phyloP scores from a whole-genome alignment of 768 basidiomycete genomes.

The Lepiota venenata region DNA sequence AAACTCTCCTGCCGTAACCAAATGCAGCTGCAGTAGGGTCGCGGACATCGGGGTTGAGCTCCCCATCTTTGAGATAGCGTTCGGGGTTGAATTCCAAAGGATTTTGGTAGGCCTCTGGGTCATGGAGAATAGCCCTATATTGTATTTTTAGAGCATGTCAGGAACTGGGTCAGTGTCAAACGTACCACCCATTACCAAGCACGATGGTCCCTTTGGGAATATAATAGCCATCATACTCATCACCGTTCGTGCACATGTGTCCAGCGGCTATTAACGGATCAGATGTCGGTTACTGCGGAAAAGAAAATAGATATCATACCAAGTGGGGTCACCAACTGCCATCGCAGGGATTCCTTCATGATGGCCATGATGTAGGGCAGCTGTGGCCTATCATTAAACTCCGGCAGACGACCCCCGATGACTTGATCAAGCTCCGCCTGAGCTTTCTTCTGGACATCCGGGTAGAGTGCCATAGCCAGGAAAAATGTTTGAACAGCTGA shows the following conservation, averaged over 20 bases:
- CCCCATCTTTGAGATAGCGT: slow-evolving; percentile 28
- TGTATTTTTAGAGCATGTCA: background rate
- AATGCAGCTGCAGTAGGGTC: slow-evolving; percentile 5
- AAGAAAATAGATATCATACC: slow-evolving; percentile 21
- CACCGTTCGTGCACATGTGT: slow-evolving; percentile 20
- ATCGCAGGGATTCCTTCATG: slow-evolving; percentile 22
- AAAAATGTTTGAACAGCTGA: slow-evolving; percentile 30
- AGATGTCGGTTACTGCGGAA: slow-evolving; percentile 13
- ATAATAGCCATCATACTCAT: slow-evolving; percentile 24
- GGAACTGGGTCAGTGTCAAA: background rate
- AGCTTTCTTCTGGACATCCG: slow-evolving; percentile 21
- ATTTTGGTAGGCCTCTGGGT: slow-evolving; percentile 32
- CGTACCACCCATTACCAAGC: slow-evolving; percentile 23
- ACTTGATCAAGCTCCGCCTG: slow-evolving; percentile 28
- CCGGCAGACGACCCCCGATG: slow-evolving; percentile 23
- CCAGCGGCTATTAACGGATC: slow-evolving; percentile 20
- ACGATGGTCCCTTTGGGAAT: slow-evolving; percentile 30
- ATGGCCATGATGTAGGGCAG: slow-evolving; percentile 26
- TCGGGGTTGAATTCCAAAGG: slow-evolving; percentile 39
- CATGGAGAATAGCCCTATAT: slow-evolving; percentile 22
- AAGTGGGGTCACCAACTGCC: slow-evolving; percentile 16
- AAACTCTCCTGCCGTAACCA: slow-evolving; percentile 11
- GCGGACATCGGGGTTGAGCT: slow-evolving; percentile 14
- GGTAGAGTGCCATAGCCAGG: slow-evolving; percentile 27
- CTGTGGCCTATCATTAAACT: slow-evolving; percentile 19